A percentile compares a stretch with the other conserved stretches of the same genome.
Conservation (phyloP, 257 asterid species). For the Solanum bukasovii region DNA sequence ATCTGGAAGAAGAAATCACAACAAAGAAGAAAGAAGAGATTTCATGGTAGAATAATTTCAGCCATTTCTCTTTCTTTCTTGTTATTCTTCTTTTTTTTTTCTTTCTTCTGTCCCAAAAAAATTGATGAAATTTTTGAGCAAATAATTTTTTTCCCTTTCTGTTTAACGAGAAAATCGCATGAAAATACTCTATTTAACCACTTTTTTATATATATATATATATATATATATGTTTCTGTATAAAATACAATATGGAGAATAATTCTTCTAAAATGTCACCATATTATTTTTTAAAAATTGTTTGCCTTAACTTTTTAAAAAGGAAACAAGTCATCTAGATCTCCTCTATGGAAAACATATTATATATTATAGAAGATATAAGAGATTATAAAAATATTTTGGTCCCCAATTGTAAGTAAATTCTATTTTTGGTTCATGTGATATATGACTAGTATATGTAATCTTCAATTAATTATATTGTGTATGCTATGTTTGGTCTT, state of each 20-base stretch:
- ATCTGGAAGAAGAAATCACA: background rate
- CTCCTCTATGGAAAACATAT: background rate
- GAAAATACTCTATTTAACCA: conserved; percentile 3
- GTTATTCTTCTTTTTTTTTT: background rate
- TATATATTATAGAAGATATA: background rate
- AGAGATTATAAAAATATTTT: background rate
- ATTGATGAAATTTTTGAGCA: background rate
- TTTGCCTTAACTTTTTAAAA: background rate
- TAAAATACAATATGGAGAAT: too few relatives aligned
- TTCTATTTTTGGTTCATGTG: background rate
- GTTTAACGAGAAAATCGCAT: conserved; percentile 24
- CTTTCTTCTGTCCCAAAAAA: background rate
- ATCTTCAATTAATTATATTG: too few relatives aligned
- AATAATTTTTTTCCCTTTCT: conserved; percentile 15
- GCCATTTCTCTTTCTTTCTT: conserved; percentile 4
- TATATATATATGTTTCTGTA: too few relatives aligned
- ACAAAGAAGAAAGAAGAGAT: background rate
- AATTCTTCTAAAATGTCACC: too few relatives aligned
- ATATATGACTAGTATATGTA: background rate
- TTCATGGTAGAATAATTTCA: background rate
- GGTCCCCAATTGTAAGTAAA: background rate
- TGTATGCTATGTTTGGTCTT: background rate
- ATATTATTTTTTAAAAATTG: too few relatives aligned
- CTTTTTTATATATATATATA: too few relatives aligned
- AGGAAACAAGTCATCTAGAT: background rate